Evolutionary conservation across 495 filamentous ascomycete species (phyloP).

Genomic region (Massariosphaeria phaeospora): DNA sequence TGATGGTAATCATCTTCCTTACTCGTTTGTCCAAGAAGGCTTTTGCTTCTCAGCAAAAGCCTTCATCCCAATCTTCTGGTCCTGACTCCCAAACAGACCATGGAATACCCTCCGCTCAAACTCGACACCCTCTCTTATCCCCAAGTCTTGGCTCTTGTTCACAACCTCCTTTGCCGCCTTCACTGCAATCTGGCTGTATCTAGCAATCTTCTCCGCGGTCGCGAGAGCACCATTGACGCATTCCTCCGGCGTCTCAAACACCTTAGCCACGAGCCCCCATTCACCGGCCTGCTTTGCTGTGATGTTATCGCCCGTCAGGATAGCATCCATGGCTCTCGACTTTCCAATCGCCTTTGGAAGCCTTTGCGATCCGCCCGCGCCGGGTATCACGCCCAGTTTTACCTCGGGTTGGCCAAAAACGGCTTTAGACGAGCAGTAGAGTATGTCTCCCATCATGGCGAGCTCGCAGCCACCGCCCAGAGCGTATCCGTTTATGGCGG

Average conservation of each 20-base stretch:
- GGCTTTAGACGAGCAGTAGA: slow-evolving; percentile 79
- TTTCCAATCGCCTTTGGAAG: slow-evolving; percentile 85
- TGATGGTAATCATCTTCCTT: no score
- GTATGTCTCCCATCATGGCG: slow-evolving; percentile 93
- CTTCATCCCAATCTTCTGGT: slow-evolving; percentile 96
- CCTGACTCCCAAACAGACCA: slow-evolving; percentile 80
- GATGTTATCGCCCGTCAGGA: slow-evolving; percentile 81
- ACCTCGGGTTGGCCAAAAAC: slow-evolving; percentile 97
- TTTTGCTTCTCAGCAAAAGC: slow-evolving; percentile 95
- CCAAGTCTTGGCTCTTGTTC: slow-evolving; percentile 89
- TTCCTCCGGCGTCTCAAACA: slow-evolving; percentile 76
- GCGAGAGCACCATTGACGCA: slow-evolving; percentile 70
- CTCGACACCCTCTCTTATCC: slow-evolving; percentile 83
- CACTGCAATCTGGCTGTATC: slow-evolving; percentile 71
- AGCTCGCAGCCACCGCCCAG: slow-evolving; percentile 95
- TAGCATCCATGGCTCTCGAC: slow-evolving; percentile 85
- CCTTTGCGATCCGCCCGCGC: slow-evolving; percentile 87
- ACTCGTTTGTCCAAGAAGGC: slow-evolving; percentile 84
- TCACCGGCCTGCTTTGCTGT: slow-evolving; percentile 72
- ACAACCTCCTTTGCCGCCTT: slow-evolving; percentile 96
- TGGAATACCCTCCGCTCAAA: slow-evolving; percentile 93
- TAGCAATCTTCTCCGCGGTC: slow-evolving; percentile 84
- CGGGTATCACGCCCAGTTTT: slow-evolving; percentile 86
- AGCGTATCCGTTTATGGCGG: slow-evolving; percentile 89
- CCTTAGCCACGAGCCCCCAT: slow-evolving; percentile 84